These are phyloP conservation scores for Xylaria sp. DNA, from an alignment of 2,329 filamentous ascomycete genomes.

Conservation along the genomic window DNA sequence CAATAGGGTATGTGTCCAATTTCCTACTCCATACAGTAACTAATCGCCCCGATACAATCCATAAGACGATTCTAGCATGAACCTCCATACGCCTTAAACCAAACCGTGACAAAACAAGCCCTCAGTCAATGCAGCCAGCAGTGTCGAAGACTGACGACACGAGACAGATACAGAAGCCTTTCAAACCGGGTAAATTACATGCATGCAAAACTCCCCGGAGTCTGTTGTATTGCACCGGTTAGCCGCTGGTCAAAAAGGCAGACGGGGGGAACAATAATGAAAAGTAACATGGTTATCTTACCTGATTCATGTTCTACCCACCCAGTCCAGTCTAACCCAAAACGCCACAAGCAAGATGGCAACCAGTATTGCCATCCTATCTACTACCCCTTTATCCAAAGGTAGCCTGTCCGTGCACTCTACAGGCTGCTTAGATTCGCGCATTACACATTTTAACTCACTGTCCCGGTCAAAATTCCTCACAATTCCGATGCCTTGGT, in stretches of 20 bases:
- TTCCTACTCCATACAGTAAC: background rate
- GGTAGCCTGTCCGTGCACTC: background rate
- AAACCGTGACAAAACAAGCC: background rate
- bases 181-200: slow-evolving; percentile 3
- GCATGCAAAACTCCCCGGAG: slow-evolving; percentile 3
- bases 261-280: background rate
- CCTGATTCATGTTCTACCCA: slow-evolving; percentile 12
- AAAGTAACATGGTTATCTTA: slow-evolving; percentile 9
- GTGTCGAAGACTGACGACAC: background rate
- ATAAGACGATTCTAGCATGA: background rate
- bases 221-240: background rate
- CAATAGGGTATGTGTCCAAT: background rate
- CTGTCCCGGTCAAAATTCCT: background rate
- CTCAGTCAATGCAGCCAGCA: background rate
- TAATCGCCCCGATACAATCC: background rate
- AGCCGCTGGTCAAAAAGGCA: background rate
- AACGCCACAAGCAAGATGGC: slow-evolving; percentile 22
- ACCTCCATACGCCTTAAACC: background rate
- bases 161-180: background rate
- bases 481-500: background rate
- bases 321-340: slow-evolving; percentile 21
- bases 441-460: background rate
- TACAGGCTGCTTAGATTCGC: background rate
- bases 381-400: background rate
- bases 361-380: background rate